Base-by-base conservation (phyloP, 495 filamentous ascomycete species). In the Beverwykella pulmonaria region DNA sequence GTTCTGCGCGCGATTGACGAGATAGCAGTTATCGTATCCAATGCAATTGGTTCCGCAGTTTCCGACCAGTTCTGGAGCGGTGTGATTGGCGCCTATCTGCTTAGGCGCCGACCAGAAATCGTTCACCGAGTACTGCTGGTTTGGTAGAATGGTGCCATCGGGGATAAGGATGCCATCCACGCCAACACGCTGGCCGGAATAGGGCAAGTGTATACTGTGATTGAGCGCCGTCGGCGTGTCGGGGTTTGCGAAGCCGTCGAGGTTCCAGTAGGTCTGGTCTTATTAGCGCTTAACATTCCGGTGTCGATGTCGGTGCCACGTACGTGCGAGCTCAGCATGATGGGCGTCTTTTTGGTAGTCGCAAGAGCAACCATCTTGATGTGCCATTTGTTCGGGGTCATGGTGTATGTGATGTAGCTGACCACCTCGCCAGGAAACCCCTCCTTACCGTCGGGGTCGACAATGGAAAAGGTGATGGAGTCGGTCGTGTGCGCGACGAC, bases 391-490 rank as follows among this genome's bases (percentile, higher is more conserved):
- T 75, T 67, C 14, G 74, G 71, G 23, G 74, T 66, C 55, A 78
- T 47, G 2, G 85, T 89, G 78, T 90, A 94, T 0, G 88, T 92
- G 69, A 92, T 85, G 75, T 90, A 89, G 17, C 83, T 87, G 61
- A 93, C 80, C 8, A 94, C 87, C 69, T 90, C 87, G 39, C 92
- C 92, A 0, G 91, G 91, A 75, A 96, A 94, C 22, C 88, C 86
- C 76, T 92, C 80, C 46, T 86, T 84, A 32, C 83, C 89, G 74
- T 88, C 76, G 4, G 73, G 80, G 71, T 96, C 92, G 17, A 88
- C 80, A 48, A 96, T 81, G 39, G 83, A 87, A 79, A 96, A 96
- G 20, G 90, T 93, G 73, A 96, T 88, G 59, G 83, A 87, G 71
- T 81, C 82, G 30, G 82, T 77, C 3, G 83, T 85, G 75, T 90